A percentile compares a stretch with the other conserved stretches of the same genome.
Conservation (phyloP, 2,329 filamentous ascomycete genomes). For the Fusarium circinatum region DNA sequence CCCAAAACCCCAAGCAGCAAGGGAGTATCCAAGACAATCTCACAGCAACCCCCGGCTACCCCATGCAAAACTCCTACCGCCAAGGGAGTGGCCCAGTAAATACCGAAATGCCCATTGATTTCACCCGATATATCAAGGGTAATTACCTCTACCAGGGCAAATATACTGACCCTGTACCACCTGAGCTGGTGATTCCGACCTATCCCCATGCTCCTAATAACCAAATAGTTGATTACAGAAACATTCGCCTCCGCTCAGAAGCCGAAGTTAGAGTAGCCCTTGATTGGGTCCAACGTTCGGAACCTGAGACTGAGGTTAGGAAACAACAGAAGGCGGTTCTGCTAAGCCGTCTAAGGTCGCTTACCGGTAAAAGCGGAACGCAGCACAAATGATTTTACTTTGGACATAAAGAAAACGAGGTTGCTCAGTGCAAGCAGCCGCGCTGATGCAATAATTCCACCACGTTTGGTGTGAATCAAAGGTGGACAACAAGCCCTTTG, state of each 20-base stretch:
- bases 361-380: slow-evolving; percentile 17
- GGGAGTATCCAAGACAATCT: neutral
- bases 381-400: slow-evolving; percentile 9
- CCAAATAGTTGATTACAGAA: slow-evolving; percentile 19
- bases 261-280: slow-evolving; percentile 73
- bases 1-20: slow-evolving; percentile 15
- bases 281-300: slow-evolving; percentile 62
- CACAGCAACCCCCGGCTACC: neutral
- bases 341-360: slow-evolving; percentile 31
- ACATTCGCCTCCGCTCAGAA: slow-evolving; percentile 66
- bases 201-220: slow-evolving; percentile 5
- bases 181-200: slow-evolving; percentile 11
- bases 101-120: neutral
- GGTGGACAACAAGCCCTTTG: slow-evolving; percentile 1
- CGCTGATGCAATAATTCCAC: slow-evolving; percentile 3
- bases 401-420: slow-evolving; percentile 14
- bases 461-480: slow-evolving; percentile 9
- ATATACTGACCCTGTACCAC: neutral
- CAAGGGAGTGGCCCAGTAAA: slow-evolving; percentile 10
- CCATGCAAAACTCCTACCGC: slow-evolving; percentile 23
- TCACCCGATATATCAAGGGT: slow-evolving; percentile 29
- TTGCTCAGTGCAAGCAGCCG: slow-evolving; percentile 20
- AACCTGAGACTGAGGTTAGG: slow-evolving; percentile 31
- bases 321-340: slow-evolving; percentile 35
- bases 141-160: slow-evolving; percentile 14